Base-by-base conservation (phyloP, 768 basidiomycete genomes). In the Austroboletus festivus region DNA sequence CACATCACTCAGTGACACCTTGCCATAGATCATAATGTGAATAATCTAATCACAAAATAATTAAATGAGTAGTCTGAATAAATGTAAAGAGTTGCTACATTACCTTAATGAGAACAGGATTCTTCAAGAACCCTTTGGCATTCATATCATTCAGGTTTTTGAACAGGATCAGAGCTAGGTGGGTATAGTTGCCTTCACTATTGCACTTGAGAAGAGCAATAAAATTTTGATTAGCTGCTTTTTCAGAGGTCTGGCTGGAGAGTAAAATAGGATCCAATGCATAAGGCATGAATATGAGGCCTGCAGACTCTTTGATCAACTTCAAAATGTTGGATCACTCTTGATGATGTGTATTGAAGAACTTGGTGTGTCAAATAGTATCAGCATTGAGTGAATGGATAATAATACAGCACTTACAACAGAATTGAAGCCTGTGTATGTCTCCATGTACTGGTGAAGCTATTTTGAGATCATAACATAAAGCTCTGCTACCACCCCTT, bases 311-410 rank as follows among this genome's bases (percentile, higher is more conserved):
- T 37, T 46, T 46, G 35, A 46, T 20, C 18, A 15, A 31, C 16
- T 5, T 30, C 12, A 47, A 26, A 30, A 47, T 41, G 24, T 47
- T 47, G 33, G 46, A 41, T 19, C 39, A 19, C 31, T 47, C 31
- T n/a, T 47, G 46, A 26, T 41, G 11, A 11, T 28, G 26, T 5
- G 26, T 28, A 28, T 5, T 11, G 26, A 5, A 11, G 11, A 28
- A 28, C 26, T 28, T 5, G 26, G 11, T 5, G 26, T 5, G 11
- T 5, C 11, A 28, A 5, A 28, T 28, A 5, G 5, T 5, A 28
- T 5, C 11, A 28, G 5, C 26, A 28, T 28, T 11, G 26, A 28
- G 11, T 11, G 26, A 5, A 5, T 5, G 11, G 11, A 5, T 28
- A 8, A 34, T 15, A 8, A 34, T 28, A 12, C 5, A 15, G 16